A percentile compares a stretch with the other conserved stretches of the same genome.
phyloP scores from a whole-genome alignment of 345 rosid genomes.

The Combretum micranthum region DNA sequence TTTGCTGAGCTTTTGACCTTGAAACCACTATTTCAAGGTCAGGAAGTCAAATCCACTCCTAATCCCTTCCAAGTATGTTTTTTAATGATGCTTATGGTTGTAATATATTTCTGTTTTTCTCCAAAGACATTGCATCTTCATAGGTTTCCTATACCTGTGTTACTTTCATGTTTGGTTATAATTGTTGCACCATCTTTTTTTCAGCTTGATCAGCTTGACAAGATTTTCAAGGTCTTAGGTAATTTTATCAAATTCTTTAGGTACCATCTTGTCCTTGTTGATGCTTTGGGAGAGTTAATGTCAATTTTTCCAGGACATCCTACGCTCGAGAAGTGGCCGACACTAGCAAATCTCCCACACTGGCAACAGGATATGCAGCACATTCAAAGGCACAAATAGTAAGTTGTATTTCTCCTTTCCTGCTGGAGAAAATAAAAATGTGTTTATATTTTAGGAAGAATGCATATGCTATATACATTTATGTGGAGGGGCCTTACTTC shows the following conservation, averaged over 20 bases:
- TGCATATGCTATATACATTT: not conserved
- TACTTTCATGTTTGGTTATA: not conserved
- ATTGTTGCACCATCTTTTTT: not conserved
- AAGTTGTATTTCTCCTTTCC: slow-evolving; percentile 1
- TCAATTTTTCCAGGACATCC: slow-evolving; percentile 58
- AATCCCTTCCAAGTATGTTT: slow-evolving; percentile 62
- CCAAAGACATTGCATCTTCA: not conserved
- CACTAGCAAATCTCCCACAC: slow-evolving; percentile 72
- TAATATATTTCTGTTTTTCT: not conserved
- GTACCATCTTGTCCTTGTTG: not conserved
- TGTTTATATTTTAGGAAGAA: not conserved
- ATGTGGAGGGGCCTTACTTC: not conserved
- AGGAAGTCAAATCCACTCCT: slow-evolving; percentile 75
- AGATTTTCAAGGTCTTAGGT: slow-evolving; percentile 91
- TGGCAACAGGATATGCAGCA: slow-evolving; percentile 73
- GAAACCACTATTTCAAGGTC: slow-evolving; percentile 96
- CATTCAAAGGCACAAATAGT: slow-evolving; percentile 79
- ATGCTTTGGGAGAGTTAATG: not conserved
- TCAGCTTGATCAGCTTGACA: slow-evolving; percentile 89
- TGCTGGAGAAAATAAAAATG: not conserved
- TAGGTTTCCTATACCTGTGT: no score
- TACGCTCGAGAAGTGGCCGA: slow-evolving; percentile 90
- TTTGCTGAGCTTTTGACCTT: slow-evolving; percentile 93
- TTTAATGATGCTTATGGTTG: not conserved
- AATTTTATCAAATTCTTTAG: not conserved